A percentile compares a stretch with the other conserved stretches of the same genome.
These are phyloP conservation scores for Talaromyces wortmannii DNA, from an alignment of 495 filamentous ascomycete species.

Conservation along the genomic window DNA sequence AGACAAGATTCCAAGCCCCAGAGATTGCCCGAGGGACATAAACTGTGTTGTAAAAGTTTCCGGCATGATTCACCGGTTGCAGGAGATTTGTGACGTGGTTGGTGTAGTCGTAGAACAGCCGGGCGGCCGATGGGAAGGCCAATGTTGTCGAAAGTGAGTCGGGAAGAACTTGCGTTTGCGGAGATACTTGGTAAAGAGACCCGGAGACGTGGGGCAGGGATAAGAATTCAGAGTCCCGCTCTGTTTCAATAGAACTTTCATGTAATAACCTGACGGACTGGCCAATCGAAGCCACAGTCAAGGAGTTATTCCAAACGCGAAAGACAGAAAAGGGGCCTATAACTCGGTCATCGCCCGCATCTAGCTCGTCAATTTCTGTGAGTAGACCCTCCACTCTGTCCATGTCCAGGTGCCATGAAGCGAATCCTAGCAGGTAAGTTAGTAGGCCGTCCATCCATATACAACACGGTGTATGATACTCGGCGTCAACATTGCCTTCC, in stretches of 20 bases:
- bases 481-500: background rate
- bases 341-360: background rate
- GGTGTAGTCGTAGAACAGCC: background rate
- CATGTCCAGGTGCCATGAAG: background rate
- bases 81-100: background rate
- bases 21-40: no score
- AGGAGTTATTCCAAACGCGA: background rate
- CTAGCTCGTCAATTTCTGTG: background rate
- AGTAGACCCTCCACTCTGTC: background rate
- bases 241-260: background rate
- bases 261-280: no score
- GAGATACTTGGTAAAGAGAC: no score
- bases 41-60: no score
- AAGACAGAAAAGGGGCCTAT: background rate
- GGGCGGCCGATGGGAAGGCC: background rate
- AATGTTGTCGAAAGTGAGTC: no score
- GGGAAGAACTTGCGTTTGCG: no score
- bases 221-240: background rate
- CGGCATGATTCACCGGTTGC: background rate
- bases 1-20: background rate
- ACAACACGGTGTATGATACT: no score
- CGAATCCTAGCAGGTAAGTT: no score
- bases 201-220: background rate
- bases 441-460: no score
- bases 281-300: no score